Percentiles rank a stretch among this genome's conserved stretches.
Evolutionary conservation across 2,329 filamentous ascomycete genomes (phyloP).

Genomic region (Zymoseptoria passerinii): DNA sequence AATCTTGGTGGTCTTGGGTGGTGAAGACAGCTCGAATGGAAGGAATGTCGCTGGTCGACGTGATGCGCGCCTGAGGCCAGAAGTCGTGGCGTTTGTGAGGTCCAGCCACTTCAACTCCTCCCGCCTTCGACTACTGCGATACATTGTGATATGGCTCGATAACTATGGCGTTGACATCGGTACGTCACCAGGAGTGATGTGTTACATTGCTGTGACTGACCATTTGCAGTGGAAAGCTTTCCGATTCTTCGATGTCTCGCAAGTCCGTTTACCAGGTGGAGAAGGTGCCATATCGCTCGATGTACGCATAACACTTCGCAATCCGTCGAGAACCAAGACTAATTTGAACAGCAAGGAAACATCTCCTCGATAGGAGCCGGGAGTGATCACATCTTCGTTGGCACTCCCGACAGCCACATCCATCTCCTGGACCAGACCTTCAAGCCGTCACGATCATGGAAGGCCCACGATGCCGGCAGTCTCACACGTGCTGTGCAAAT

Average conservation of each 20-base stretch:
- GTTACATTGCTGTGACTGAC: background rate
- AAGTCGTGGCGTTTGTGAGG: background rate
- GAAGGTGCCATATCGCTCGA: constrained; percentile 51
- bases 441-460: constrained; percentile 80
- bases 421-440: constrained; percentile 81
- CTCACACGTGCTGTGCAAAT: constrained; percentile 92
- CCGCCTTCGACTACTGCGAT: background rate
- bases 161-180: constrained; percentile 29
- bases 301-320: constrained; percentile 9
- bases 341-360: constrained; percentile 46
- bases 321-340: constrained; percentile 4
- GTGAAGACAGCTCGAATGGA: constrained; percentile 1
- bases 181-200: constrained; percentile 10
- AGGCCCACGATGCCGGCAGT: constrained; percentile 68
- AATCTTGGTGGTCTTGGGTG: background rate
- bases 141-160: constrained; percentile 22
- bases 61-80: background rate
- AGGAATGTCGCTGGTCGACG: background rate
- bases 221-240: constrained; percentile 84
- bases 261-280: constrained; percentile 69
- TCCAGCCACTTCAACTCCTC: background rate
- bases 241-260: constrained; percentile 95
- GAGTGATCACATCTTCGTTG: constrained; percentile 82
- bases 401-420: constrained; percentile 74
- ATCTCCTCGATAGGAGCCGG: constrained; percentile 79